A percentile compares a stretch with the other conserved stretches of the same genome.
These are phyloP conservation scores for Mariannaea elegans DNA, from an alignment of 2,329 filamentous ascomycete species.

Conservation along the genomic window DNA sequence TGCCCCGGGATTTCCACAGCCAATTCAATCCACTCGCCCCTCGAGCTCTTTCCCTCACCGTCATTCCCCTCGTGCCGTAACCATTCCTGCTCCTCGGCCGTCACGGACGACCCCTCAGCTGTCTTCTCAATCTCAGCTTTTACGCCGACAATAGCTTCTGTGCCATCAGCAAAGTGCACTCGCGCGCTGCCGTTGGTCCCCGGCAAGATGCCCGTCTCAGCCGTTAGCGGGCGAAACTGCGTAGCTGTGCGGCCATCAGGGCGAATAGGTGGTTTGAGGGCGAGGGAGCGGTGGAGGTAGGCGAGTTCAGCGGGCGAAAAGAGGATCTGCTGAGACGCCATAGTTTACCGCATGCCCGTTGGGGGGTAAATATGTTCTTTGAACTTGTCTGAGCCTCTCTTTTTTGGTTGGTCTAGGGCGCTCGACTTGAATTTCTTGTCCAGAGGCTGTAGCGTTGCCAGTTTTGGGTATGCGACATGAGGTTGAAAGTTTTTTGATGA, in stretches of 20 bases:
- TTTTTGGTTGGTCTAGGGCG: not conserved
- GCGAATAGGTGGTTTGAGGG: constrained; percentile 82
- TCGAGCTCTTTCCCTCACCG: constrained; percentile 51
- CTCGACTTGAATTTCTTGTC: not conserved
- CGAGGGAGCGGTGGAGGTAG: constrained; percentile 90
- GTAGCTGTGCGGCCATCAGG: constrained; percentile 84
- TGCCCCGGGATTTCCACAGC: constrained; percentile 90
- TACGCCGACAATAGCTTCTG: constrained; percentile 93
- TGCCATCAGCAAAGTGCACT: constrained; percentile 93
- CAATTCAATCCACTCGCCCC: constrained; percentile 84
- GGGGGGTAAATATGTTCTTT: not conserved
- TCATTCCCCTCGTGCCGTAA: constrained; percentile 52
- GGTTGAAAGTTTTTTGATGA: constrained; percentile 38
- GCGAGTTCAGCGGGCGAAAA: constrained; percentile 96
- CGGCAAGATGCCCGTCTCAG: constrained; percentile 90
- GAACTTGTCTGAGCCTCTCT: not conserved
- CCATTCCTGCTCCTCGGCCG: constrained; percentile 43
- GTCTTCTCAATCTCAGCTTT: constrained; percentile 94
- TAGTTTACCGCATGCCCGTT: constrained; percentile 41
- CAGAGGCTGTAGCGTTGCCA: constrained; percentile 12
- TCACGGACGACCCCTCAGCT: constrained; percentile 34
- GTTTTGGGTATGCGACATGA: constrained; percentile 13
- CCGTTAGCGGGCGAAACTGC: constrained; percentile 89
- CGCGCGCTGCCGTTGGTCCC: constrained; percentile 91
- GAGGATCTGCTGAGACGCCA: constrained; percentile 76